Conservation (phyloP, 2,329 filamentous ascomycete genomes). For the Epichloe typhina region DNA sequence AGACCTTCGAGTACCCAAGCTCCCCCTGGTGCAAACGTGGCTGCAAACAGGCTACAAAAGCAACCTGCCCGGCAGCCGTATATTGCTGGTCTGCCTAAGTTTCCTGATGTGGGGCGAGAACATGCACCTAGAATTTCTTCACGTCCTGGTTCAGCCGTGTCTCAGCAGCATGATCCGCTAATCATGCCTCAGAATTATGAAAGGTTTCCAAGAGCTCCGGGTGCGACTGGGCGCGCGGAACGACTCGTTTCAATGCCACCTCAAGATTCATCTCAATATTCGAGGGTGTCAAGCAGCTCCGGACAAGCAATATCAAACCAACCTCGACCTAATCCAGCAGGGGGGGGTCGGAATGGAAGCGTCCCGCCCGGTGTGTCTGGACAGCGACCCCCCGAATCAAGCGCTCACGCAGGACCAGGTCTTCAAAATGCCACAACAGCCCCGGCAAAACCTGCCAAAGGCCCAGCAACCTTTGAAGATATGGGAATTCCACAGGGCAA, state of each 20-base stretch:
- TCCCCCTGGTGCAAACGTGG: conserved; percentile 17
- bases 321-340: conserved; percentile 10
- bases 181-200: conserved; percentile 12
- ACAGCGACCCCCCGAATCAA: conserved; percentile 5
- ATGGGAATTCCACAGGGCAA: conserved; percentile 88
- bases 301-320: conserved; percentile 9
- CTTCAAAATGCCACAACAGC: conserved; percentile 18
- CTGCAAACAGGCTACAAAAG: conserved; percentile 19
- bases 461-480: conserved; percentile 91
- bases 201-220: conserved; percentile 19
- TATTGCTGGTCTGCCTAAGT: not conserved
- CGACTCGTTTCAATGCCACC: conserved; percentile 20
- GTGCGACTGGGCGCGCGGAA: conserved; percentile 18
- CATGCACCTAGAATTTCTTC: not conserved
- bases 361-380: conserved; percentile 21
- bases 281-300: conserved; percentile 10
- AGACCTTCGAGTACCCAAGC: conserved; percentile 16
- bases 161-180: conserved; percentile 8
- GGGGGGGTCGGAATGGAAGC: conserved; percentile 20
- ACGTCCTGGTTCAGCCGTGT: conserved; percentile 10
- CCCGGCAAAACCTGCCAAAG: conserved; percentile 42
- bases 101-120: not conserved
- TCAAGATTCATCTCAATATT: conserved; percentile 10
- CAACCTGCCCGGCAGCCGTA: conserved; percentile 10
- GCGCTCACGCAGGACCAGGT: conserved; percentile 10